Conservation (phyloP, 345 rosid genomes). For the Citrus trifoliata region DNA sequence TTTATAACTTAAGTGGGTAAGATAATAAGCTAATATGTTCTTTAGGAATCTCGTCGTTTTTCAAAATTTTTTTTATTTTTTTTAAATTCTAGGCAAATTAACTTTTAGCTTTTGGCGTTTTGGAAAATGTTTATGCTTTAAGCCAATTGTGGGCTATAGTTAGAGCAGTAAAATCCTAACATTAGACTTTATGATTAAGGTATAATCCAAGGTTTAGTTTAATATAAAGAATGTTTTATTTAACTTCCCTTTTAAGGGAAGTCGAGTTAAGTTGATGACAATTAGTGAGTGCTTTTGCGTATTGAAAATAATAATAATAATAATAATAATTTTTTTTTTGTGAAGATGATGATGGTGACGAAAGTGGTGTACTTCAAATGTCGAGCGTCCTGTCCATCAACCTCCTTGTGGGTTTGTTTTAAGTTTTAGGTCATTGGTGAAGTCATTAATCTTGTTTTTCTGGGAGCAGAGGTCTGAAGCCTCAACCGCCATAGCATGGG, state of each 20-base stretch:
- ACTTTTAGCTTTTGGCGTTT: neutral
- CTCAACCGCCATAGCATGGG: conserved; percentile 19
- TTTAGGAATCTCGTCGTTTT: conserved; percentile 1
- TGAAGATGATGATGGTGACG: conserved; percentile 1
- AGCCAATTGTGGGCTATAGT: neutral
- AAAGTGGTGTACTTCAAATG: conserved; percentile 12
- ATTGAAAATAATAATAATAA: neutral
- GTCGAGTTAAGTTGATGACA: neutral
- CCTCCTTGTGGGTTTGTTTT: conserved; percentile 23
- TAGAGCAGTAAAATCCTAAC: neutral
- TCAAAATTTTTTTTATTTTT: neutral
- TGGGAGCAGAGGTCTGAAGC: neutral
- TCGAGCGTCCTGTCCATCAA: conserved; percentile 8
- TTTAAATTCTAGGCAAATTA: neutral
- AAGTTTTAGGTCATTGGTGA: conserved; percentile 27
- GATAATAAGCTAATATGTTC: neutral
- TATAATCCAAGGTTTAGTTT: neutral
- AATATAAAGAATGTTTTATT: neutral
- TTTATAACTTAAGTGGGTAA: neutral
- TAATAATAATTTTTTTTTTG: too few species aligned
- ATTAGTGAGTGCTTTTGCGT: conserved; percentile 6
- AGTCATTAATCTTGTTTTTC: conserved; percentile 32
- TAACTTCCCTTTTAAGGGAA: conserved; percentile 40
- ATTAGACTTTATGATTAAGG: neutral
- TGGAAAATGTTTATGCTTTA: neutral